These are phyloP conservation scores for Karstenula rhodostoma DNA, from an alignment of 2,329 filamentous ascomycete species.

Conservation along the genomic window DNA sequence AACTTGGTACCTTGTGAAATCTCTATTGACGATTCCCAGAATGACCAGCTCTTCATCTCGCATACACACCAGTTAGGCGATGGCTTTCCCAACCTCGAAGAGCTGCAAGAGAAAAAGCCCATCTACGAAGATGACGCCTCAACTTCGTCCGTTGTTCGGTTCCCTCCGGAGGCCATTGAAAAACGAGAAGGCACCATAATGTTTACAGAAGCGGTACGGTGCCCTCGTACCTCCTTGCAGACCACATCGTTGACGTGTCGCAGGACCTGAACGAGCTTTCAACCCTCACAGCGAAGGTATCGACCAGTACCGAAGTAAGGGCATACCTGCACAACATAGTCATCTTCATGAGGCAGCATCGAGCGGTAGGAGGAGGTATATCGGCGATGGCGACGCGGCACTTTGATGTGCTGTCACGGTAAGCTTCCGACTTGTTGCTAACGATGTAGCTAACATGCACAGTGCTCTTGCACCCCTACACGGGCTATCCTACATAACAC, in stretches of 20 bases:
- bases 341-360: conserved; percentile 85
- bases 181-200: conserved; percentile 37
- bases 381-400: conserved; percentile 81
- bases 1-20: background rate
- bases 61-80: conserved; percentile 80
- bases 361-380: conserved; percentile 80
- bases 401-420: conserved; percentile 72
- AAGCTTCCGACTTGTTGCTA: conserved; percentile 27
- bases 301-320: conserved; percentile 76
- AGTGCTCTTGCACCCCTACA: conserved; percentile 82
- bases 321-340: conserved; percentile 89
- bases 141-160: conserved; percentile 49
- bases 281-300: conserved; percentile 65
- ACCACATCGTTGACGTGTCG: conserved; percentile 10
- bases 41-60: conserved; percentile 86
- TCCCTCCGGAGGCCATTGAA: conserved; percentile 25
- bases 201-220: conserved; percentile 56
- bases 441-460: conserved; percentile 37
- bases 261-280: conserved; percentile 67
- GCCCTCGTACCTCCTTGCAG: background rate
- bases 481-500: conserved; percentile 79
- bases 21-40: conserved; percentile 66
- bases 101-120: conserved; percentile 46
- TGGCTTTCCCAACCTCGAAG: conserved; percentile 78
- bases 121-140: conserved; percentile 41